phyloP scores from a whole-genome alignment of 2,329 filamentous ascomycete genomes.

The Pseudogymnoascus pannorum region DNA sequence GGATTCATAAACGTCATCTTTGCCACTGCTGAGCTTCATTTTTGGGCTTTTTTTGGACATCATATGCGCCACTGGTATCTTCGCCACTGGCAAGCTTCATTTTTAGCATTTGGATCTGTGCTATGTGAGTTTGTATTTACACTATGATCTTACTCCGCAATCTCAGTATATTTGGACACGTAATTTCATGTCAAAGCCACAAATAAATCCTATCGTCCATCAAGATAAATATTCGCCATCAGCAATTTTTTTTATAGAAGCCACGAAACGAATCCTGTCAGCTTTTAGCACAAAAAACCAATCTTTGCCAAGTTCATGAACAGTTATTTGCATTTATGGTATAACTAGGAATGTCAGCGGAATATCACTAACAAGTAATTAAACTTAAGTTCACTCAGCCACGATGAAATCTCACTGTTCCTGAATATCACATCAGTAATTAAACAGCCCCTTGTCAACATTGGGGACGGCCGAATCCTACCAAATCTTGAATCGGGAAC shows the following conservation, averaged over 20 bases:
- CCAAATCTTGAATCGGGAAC: neutral
- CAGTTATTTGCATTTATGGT: neutral
- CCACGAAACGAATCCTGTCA: neutral
- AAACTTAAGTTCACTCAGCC: neutral
- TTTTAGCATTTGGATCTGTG: neutral
- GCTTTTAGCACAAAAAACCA: no score
- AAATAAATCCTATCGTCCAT: neutral
- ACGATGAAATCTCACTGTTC: neutral
- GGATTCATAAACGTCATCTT: neutral
- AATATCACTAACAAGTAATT: neutral
- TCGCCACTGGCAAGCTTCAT: neutral
- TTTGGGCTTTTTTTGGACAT: no score
- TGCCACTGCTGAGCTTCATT: neutral
- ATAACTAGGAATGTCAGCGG: neutral
- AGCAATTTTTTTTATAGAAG: neutral
- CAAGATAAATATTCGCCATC: neutral
- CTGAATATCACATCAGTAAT: neutral
- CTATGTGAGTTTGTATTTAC: neutral
- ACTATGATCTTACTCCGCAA: neutral
- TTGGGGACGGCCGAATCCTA: neutral
- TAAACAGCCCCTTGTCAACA: neutral
- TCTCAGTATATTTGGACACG: neutral
- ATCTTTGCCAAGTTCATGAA: no score
- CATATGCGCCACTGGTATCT: neutral
- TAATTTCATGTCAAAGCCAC: neutral